phyloP scores from a whole-genome alignment of 1,284 basidiomycete species.

The Tilletiopsis washingtonensis region DNA sequence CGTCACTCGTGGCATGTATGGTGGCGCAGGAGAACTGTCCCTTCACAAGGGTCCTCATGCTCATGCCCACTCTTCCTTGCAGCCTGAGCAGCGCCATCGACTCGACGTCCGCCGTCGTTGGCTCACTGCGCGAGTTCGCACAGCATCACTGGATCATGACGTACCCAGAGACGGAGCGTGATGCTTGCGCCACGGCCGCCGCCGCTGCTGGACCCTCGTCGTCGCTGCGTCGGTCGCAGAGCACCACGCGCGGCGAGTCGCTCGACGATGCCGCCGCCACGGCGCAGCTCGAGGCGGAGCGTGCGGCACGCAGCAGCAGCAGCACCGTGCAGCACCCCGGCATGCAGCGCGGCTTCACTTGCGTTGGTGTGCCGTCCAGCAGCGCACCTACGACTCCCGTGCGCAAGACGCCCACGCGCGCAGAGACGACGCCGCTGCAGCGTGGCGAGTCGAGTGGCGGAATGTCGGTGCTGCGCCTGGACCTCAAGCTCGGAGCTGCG shows the following conservation, averaged over 20 bases:
- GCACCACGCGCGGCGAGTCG: neutral
- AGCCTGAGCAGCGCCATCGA: neutral
- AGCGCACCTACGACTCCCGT: neutral
- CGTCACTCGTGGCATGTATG: no score
- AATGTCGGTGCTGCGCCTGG: slow-evolving; percentile 66
- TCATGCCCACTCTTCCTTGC: neutral
- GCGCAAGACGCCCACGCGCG: neutral
- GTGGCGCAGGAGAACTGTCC: no score
- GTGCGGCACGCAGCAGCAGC: no score
- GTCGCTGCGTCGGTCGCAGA: neutral
- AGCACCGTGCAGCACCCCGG: no score
- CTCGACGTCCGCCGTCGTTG: neutral
- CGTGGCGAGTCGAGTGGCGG: slow-evolving; percentile 13
- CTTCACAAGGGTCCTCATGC: no score
- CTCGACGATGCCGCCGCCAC: neutral
- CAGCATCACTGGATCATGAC: neutral
- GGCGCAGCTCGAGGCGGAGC: neutral
- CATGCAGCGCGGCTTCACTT: neutral
- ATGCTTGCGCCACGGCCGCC: neutral
- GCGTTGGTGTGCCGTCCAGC: no score
- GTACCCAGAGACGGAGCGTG: neutral
- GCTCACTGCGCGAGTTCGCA: neutral
- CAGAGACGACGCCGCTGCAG: slow-evolving; percentile 9
- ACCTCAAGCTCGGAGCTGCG: slow-evolving; percentile 72
- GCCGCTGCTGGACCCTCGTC: no score